Percentiles rank a stretch among this genome's conserved stretches.
phyloP scores from a whole-genome alignment of 164 flowering plant genomes.

The Chloranthus sessilifolius region DNA sequence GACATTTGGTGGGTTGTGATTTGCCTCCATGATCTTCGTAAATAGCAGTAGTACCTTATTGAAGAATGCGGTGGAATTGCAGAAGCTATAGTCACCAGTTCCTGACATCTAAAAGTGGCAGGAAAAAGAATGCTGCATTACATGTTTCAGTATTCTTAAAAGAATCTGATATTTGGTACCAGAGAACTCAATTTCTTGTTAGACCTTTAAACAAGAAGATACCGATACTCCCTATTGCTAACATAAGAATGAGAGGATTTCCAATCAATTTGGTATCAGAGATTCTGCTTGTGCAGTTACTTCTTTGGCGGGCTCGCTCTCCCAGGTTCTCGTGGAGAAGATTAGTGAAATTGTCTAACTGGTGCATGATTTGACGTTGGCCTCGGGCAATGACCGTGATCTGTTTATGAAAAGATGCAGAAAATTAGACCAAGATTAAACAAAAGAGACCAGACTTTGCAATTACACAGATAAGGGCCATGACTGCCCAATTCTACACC shows the following conservation, averaged over 20 bases:
- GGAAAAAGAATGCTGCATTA: too few relatives aligned
- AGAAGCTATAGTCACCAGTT: too few relatives aligned
- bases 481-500: too few relatives aligned
- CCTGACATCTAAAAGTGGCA: too few relatives aligned
- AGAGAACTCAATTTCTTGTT: too few relatives aligned
- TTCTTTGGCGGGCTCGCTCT: conserved; percentile 26
- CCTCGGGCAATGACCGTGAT: conserved; percentile 47
- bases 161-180: too few relatives aligned
- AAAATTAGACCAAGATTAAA: not conserved
- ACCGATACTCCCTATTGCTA: conserved; percentile 56
- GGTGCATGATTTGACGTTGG: conserved; percentile 80
- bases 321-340: conserved; percentile 51
- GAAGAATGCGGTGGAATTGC: too few relatives aligned
- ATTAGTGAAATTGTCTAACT: conserved; percentile 60
- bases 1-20: too few relatives aligned
- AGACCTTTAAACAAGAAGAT: conserved; percentile 41
- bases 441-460: conserved; percentile 1
- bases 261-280: conserved; percentile 23
- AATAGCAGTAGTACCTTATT: too few relatives aligned
- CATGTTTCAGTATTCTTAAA: too few relatives aligned
- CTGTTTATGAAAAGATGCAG: conserved; percentile 28
- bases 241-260: conserved; percentile 31
- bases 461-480: too few relatives aligned
- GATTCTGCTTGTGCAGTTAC: conserved; percentile 16
- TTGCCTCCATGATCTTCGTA: too few relatives aligned